Percentiles rank a stretch among this genome's conserved stretches.
Evolutionary conservation across 1,284 basidiomycete species (phyloP).

Genomic region (Rhodofomes roseus): DNA sequence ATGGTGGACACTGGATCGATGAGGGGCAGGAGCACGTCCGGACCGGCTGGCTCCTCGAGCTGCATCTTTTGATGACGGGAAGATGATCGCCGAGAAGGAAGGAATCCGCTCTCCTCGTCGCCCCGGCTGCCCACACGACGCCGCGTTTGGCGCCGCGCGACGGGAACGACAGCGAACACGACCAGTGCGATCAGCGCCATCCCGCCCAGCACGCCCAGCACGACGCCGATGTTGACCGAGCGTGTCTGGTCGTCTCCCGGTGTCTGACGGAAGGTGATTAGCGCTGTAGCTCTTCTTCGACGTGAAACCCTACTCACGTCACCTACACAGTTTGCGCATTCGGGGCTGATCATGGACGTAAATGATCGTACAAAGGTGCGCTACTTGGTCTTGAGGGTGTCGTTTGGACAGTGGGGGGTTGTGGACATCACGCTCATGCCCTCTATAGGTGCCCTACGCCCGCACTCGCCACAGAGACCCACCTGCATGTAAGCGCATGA

Average conservation of each 20-base stretch:
- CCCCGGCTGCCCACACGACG: neutral
- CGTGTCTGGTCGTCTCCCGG: slow-evolving; percentile 4
- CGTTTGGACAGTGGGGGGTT: no score
- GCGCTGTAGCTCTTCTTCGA: slow-evolving; percentile 17
- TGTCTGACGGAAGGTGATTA: slow-evolving; percentile 17
- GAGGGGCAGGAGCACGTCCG: slow-evolving; percentile 22
- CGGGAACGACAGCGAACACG: slow-evolving; percentile 20
- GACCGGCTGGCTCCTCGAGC: slow-evolving; percentile 15
- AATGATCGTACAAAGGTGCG: neutral
- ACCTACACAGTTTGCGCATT: slow-evolving; percentile 20
- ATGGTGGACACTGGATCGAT: slow-evolving; percentile 26
- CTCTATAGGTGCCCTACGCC: neutral
- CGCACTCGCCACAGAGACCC: neutral
- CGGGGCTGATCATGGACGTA: slow-evolving; percentile 12
- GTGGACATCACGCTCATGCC: no score
- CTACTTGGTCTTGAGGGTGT: neutral
- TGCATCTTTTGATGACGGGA: slow-evolving; percentile 27
- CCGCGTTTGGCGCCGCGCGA: slow-evolving; percentile 15
- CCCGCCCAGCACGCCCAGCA: slow-evolving; percentile 23
- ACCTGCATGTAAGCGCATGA: neutral
- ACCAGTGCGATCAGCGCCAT: slow-evolving; percentile 20
- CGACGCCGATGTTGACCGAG: slow-evolving; percentile 19
- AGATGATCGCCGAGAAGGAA: slow-evolving; percentile 22
- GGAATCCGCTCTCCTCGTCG: slow-evolving; percentile 9
- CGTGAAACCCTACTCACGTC: slow-evolving; percentile 18